Conservation (phyloP, 139 green algal species). For the Nannochloris sp. region DNA sequence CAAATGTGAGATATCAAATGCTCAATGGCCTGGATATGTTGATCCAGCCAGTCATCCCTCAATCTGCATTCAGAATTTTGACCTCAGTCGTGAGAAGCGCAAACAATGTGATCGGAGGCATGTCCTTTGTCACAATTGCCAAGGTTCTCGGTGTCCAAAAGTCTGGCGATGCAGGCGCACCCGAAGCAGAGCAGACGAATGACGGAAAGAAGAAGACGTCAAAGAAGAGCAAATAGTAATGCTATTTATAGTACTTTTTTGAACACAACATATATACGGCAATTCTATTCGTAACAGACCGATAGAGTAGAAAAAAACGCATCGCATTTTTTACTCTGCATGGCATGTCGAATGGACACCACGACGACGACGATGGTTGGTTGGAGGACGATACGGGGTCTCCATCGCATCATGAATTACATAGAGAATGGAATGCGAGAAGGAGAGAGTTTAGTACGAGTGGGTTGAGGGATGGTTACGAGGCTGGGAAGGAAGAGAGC, state of each 20-base stretch:
- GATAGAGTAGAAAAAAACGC: too few species aligned
- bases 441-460: slow-evolving; percentile 16
- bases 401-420: slow-evolving; percentile 3
- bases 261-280: too few species aligned
- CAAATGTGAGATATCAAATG: slow-evolving; percentile 88
- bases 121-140: slow-evolving; percentile 84
- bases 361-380: slow-evolving; percentile 10
- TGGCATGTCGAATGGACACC: background rate
- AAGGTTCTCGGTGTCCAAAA: slow-evolving; percentile 83
- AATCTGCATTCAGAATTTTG: slow-evolving; percentile 63
- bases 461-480: slow-evolving; percentile 22
- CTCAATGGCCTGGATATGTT: slow-evolving; percentile 85
- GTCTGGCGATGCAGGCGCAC: slow-evolving; percentile 15
- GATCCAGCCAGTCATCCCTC: slow-evolving; percentile 58
- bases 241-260: too few species aligned
- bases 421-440: slow-evolving; percentile 21
- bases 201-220: slow-evolving; percentile 8
- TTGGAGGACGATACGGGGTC: background rate
- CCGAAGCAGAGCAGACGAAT: slow-evolving; percentile 5
- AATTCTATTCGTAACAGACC: background rate
- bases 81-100: slow-evolving; percentile 61
- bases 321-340: too few species aligned
- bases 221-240: background rate
- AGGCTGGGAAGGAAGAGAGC: slow-evolving; percentile 27
- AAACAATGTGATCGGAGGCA: slow-evolving; percentile 89